phyloP scores from a whole-genome alignment of 2,329 filamentous ascomycete genomes.

The Ascochyta koolunga region DNA sequence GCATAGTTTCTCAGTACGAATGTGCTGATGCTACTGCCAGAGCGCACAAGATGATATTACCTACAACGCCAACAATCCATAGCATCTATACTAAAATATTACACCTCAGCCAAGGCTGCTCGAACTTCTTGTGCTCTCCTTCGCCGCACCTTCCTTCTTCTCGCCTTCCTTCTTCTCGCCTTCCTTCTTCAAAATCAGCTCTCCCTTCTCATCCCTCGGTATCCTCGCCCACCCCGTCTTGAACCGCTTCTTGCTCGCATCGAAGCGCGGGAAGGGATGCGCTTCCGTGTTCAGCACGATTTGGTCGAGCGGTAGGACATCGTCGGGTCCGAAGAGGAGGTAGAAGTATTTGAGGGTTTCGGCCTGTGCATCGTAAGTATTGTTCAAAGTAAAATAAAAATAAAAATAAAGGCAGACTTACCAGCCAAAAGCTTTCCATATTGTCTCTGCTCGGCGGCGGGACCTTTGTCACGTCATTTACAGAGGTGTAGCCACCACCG shows the following conservation, averaged over 20 bases:
- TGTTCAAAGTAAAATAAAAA: not conserved
- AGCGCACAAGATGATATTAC: too few relatives aligned
- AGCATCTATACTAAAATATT: not conserved
- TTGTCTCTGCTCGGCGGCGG: conserved; percentile 79
- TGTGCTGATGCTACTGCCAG: too few relatives aligned
- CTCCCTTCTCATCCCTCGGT: conserved; percentile 54
- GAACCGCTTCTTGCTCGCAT: conserved; percentile 73
- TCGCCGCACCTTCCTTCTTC: not conserved
- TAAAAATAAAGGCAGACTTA: conserved; percentile 52
- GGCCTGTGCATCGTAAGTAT: conserved; percentile 59
- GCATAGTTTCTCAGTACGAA: too few relatives aligned
- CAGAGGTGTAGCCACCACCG: conserved; percentile 79
- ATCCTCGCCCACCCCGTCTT: conserved; percentile 82
- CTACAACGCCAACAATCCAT: conserved; percentile 2
- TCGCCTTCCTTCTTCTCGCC: not conserved
- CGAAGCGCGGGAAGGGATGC: conserved; percentile 86
- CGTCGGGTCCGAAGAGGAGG: conserved; percentile 84
- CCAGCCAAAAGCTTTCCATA: conserved; percentile 99
- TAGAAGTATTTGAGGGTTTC: conserved; percentile 99
- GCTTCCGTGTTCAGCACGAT: conserved; percentile 97
- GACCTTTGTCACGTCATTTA: conserved; percentile 74
- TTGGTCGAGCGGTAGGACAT: conserved; percentile 82
- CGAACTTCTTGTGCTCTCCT: not conserved
- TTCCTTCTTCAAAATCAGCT: conserved; percentile 29
- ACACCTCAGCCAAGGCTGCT: not conserved